Conservation (phyloP, 306 rosid species). For the Fagus crenata region DNA sequence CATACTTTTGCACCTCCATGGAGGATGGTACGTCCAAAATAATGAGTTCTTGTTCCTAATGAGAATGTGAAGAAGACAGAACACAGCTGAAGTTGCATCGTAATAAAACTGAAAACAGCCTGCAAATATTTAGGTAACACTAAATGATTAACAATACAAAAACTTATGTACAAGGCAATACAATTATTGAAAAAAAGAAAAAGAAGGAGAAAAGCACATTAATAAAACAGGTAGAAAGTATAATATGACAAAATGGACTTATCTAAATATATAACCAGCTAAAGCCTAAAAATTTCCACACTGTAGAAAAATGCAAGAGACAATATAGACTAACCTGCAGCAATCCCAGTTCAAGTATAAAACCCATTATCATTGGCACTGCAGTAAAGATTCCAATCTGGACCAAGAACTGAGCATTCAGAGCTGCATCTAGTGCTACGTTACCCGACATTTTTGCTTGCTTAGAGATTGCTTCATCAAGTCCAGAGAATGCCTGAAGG, state of each 20-base stretch:
- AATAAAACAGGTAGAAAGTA: background rate
- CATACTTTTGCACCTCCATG: slow-evolving; percentile 98
- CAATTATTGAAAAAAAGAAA: background rate
- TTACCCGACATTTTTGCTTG: slow-evolving; percentile 62
- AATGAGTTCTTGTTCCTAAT: slow-evolving; percentile 92
- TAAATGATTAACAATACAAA: slow-evolving; percentile 1
- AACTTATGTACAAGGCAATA: background rate
- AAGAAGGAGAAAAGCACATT: background rate
- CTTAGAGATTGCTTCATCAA: slow-evolving; percentile 58
- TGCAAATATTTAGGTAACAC: slow-evolving; percentile 42
- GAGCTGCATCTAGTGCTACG: slow-evolving; percentile 79
- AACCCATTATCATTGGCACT: slow-evolving; percentile 90
- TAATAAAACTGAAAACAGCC: slow-evolving; percentile 93
- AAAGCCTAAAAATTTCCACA: background rate
- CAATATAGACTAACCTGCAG: slow-evolving; percentile 65
- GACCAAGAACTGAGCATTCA: slow-evolving; percentile 94
- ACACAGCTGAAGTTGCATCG: slow-evolving; percentile 97
- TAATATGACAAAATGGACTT: background rate
- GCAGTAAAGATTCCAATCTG: slow-evolving; percentile 98
- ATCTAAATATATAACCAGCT: background rate
- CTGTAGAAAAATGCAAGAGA: slow-evolving; percentile 13
- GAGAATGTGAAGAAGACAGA: slow-evolving; percentile 98
- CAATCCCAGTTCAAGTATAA: slow-evolving; percentile 89
- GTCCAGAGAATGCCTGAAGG: slow-evolving; percentile 89
- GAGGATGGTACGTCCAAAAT: slow-evolving; percentile 95